phyloP scores from a whole-genome alignment of 164 flowering plant genomes.

The Tetrastigma voinierianum region DNA sequence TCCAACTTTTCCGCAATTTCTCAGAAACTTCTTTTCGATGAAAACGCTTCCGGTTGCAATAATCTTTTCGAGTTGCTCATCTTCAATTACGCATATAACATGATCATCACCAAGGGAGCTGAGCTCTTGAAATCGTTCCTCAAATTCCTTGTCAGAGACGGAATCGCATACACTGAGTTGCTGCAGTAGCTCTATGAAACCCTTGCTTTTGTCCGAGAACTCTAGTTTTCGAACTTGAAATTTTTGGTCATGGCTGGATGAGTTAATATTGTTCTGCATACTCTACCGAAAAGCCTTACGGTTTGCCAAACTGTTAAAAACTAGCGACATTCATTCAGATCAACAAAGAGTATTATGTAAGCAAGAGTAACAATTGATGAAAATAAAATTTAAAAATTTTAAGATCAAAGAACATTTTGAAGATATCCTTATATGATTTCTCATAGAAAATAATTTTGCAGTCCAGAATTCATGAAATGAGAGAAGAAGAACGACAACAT shows the following conservation, averaged over 20 bases:
- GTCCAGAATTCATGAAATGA: no score
- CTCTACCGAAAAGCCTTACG: background rate
- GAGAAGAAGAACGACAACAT: no score
- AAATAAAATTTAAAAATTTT: no score
- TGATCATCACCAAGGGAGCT: slow-evolving; percentile 60
- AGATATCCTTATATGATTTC: no score
- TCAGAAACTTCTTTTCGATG: slow-evolving; percentile 74
- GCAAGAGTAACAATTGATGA: no score
- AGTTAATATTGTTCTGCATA: slow-evolving; percentile 24
- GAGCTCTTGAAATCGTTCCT: slow-evolving; percentile 60
- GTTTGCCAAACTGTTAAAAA: background rate
- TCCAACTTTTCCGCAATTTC: slow-evolving; percentile 82
- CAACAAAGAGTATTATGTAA: no score
- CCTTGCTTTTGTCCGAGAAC: slow-evolving; percentile 65
- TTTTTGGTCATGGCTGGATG: slow-evolving; percentile 11
- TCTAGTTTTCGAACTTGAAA: slow-evolving; percentile 51
- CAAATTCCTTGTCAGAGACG: slow-evolving; percentile 60
- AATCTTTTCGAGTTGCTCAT: slow-evolving; percentile 43
- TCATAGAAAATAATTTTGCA: no score
- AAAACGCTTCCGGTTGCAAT: slow-evolving; percentile 79
- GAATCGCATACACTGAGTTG: slow-evolving; percentile 67
- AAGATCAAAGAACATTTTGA: no score
- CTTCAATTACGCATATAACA: slow-evolving; percentile 80
- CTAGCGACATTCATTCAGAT: background rate
- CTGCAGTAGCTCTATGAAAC: slow-evolving; percentile 64